Conservation (phyloP, 2,329 filamentous ascomycete species). For the Nothopassalora personata region DNA sequence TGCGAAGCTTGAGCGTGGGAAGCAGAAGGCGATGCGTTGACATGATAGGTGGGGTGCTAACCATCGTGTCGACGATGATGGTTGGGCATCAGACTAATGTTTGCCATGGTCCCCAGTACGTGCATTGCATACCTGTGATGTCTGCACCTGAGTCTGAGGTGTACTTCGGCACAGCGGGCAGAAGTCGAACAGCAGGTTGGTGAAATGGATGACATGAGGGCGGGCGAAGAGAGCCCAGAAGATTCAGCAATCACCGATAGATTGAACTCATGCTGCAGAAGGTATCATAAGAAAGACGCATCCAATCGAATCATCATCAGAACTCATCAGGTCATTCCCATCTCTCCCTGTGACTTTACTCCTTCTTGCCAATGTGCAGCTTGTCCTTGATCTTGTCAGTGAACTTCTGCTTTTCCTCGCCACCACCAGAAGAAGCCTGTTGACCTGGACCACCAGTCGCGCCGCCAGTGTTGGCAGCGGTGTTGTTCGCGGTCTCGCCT, state of each 20-base stretch:
- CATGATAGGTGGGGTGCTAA: background rate
- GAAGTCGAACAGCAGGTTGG: too few relatives aligned
- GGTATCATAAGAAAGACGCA: constrained; percentile 1
- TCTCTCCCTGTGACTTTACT: background rate
- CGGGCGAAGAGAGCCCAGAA: too few relatives aligned
- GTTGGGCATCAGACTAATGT: too few relatives aligned
- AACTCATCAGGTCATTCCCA: background rate
- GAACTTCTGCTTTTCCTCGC: constrained; percentile 23
- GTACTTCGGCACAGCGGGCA: too few relatives aligned
- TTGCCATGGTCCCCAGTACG: too few relatives aligned
- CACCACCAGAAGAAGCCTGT: background rate
- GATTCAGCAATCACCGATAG: background rate
- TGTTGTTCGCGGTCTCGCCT: constrained; percentile 27
- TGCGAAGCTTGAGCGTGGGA: background rate
- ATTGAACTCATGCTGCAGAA: constrained; percentile 1
- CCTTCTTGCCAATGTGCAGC: constrained; percentile 22
- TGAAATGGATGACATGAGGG: too few relatives aligned
- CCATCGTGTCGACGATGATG: too few relatives aligned
- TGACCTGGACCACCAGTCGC: constrained; percentile 11
- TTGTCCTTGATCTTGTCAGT: constrained; percentile 27
- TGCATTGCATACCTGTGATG: background rate
- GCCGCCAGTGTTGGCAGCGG: constrained; percentile 26
- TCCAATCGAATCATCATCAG: background rate
- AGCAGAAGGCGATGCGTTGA: background rate
- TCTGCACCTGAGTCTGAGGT: background rate